These are phyloP conservation scores for Ceratonia siliqua DNA, from an alignment of 306 rosid genomes.

Conservation along the genomic window DNA sequence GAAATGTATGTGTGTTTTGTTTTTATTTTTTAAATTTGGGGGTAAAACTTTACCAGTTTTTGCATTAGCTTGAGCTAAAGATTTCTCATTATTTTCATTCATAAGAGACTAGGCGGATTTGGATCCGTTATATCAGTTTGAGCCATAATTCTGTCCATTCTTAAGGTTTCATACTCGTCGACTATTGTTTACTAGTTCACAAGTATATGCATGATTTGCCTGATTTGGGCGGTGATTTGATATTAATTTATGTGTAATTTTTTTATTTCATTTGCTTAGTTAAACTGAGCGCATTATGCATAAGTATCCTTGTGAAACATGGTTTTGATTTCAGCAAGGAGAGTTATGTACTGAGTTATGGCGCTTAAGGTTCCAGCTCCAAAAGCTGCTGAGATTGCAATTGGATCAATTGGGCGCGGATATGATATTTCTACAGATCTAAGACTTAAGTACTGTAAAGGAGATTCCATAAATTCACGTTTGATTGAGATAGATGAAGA, in stretches of 20 bases:
- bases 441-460: constrained; percentile 89
- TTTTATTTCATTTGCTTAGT: constrained; percentile 3
- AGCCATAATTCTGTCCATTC: not conserved
- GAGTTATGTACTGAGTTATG: constrained; percentile 69
- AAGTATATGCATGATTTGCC: not conserved
- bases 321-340: constrained; percentile 43
- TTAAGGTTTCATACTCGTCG: not conserved
- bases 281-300: constrained; percentile 19
- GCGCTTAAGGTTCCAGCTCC: constrained; percentile 70
- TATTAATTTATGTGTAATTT: constrained; percentile 12
- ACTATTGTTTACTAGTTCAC: not conserved
- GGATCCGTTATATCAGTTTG: not conserved
- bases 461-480: constrained; percentile 54
- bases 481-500: constrained; percentile 76
- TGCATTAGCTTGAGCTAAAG: constrained; percentile 12
- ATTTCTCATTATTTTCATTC: not conserved
- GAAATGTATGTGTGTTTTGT: not conserved
- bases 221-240: constrained; percentile 10
- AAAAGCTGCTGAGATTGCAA: constrained; percentile 80
- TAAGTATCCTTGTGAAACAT: constrained; percentile 25
- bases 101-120: not conserved
- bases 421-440: constrained; percentile 77
- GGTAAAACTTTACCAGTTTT: constrained; percentile 8
- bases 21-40: not conserved
- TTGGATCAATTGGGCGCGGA: constrained; percentile 88